Percentiles rank a stretch among this genome's conserved stretches.
phyloP scores from a whole-genome alignment of 2,329 filamentous ascomycete genomes.

The Fonsecaea nubica region DNA sequence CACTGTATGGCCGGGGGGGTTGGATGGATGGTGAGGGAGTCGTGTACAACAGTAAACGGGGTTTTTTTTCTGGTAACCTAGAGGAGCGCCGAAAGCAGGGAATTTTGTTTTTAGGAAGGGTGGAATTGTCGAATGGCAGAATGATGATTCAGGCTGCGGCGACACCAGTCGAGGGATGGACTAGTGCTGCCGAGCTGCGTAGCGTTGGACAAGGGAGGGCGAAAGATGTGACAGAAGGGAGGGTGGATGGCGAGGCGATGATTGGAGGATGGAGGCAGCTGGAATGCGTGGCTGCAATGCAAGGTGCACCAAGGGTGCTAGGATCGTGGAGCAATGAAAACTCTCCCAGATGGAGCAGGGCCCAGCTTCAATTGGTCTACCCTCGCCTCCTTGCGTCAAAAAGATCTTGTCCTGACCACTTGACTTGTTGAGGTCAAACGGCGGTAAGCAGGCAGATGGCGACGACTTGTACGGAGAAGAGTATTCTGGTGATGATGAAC shows the following conservation, averaged over 20 bases:
- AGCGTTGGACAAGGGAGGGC: constrained; percentile 21
- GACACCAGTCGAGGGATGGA: constrained; percentile 25
- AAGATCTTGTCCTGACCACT: constrained; percentile 31
- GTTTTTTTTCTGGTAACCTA: constrained; percentile 10
- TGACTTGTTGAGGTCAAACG: constrained; percentile 35
- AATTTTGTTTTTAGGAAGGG: constrained; percentile 22
- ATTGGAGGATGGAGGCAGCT: constrained; percentile 32
- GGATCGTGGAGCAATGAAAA: constrained; percentile 38
- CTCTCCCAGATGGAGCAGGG: constrained; percentile 25
- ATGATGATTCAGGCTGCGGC: constrained; percentile 39
- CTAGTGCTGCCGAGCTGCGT: constrained; percentile 8
- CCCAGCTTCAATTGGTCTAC: constrained; percentile 17
- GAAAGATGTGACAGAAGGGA: constrained; percentile 28
- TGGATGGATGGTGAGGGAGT: constrained; percentile 24
- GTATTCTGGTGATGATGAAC: constrained; percentile 9
- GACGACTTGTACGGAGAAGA: constrained; percentile 8
- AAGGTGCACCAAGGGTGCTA: constrained; percentile 33
- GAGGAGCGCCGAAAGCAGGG: constrained; percentile 14
- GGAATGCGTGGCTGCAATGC: constrained; percentile 41
- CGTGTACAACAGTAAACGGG: constrained; percentile 29
- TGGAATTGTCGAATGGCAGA: constrained; percentile 25
- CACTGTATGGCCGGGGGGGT: constrained; percentile 16
- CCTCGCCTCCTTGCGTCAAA: constrained; percentile 37
- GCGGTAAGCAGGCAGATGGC: constrained; percentile 36
- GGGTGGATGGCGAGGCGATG: constrained; percentile 26